Evolutionary conservation across 148 eudicot species (phyloP), one percentile per base, ranked within the genome.

Genomic region (Persicaria maculosa): DNA sequence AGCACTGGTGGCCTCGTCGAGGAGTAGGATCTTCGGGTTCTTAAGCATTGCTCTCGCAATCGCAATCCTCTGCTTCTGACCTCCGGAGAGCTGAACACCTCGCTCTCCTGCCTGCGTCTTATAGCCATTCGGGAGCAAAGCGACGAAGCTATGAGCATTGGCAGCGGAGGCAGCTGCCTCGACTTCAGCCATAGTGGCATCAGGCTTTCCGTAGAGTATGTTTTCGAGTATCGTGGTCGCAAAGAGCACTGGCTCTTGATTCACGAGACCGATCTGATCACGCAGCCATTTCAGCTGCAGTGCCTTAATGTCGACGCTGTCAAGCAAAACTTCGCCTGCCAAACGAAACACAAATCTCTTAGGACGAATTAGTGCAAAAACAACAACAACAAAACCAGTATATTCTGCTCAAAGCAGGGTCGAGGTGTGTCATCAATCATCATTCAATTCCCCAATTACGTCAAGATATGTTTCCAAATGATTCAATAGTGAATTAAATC

Each of bases 81-180:
- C 99, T 61, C 99, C 99, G 0, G 99, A 95, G 50, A 95, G 97
- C 75, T 95, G 99, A 82, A 92, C 88, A 8, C 99, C 99, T 57
- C 97, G 90, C 83, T 95, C 97, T 59, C 99, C 99, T 48, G 90
- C 97, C 96, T 93, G 98, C 71, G 99, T 95, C 84, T 88, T 87
- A 81, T 92, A 95, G 57, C 97, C 99, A 80, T 95, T 86, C 40
- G 99, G 97, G 80, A 95, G 99, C 89, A 92, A 82, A 25, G 97
- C 82, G 61, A 95, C 77, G 80, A 95, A 95, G 83, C 97, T 86
- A 83, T 95, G 99, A 74, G 97, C 99, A 82, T 92, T 95, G 48
- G 99, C 97, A 76, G 99, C 92, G 74, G 88, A 83, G 53, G 97
- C 83, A 79, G 99, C 92, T 71, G 94, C 94, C 81, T 95, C 97